These are phyloP conservation scores for Nannochloropsis salina DNA, from an alignment of 108 stramenopile species.

Conservation along the genomic window DNA sequence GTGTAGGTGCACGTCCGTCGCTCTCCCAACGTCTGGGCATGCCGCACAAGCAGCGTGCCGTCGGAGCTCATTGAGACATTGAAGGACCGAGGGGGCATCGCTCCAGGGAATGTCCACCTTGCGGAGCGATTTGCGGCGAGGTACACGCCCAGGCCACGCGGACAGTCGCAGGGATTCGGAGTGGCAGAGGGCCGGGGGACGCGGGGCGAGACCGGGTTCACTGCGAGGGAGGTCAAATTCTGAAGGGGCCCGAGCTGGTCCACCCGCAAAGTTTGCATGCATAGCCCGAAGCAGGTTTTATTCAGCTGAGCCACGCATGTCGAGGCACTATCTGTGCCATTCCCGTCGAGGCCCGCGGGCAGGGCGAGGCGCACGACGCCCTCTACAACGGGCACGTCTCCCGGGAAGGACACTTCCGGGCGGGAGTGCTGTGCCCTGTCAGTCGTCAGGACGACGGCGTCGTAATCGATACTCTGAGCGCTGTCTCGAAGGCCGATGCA, in stretches of 20 bases:
- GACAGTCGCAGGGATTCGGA: neutral
- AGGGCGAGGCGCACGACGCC: neutral
- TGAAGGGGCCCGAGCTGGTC: neutral
- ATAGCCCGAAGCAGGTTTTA: conserved; percentile 17
- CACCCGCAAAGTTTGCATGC: neutral
- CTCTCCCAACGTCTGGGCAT: neutral
- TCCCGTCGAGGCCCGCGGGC: neutral
- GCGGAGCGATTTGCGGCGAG: neutral
- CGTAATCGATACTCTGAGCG: too few species aligned
- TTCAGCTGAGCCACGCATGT: neutral
- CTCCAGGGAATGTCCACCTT: neutral
- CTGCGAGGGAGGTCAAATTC: neutral
- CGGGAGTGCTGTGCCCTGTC: too few species aligned
- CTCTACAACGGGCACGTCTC: neutral
- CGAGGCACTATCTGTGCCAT: neutral
- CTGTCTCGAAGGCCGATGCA: too few species aligned
- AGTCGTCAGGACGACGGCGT: too few species aligned
- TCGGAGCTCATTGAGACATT: neutral
- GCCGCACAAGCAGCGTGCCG: neutral
- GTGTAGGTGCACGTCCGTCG: neutral
- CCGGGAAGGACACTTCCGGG: neutral
- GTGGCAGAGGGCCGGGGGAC: neutral
- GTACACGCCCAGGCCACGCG: neutral
- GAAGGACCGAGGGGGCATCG: neutral
- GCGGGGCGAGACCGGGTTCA: neutral